These are phyloP conservation scores for Cardiospermum halicacabum DNA, from an alignment of 345 rosid genomes.

Conservation along the genomic window DNA sequence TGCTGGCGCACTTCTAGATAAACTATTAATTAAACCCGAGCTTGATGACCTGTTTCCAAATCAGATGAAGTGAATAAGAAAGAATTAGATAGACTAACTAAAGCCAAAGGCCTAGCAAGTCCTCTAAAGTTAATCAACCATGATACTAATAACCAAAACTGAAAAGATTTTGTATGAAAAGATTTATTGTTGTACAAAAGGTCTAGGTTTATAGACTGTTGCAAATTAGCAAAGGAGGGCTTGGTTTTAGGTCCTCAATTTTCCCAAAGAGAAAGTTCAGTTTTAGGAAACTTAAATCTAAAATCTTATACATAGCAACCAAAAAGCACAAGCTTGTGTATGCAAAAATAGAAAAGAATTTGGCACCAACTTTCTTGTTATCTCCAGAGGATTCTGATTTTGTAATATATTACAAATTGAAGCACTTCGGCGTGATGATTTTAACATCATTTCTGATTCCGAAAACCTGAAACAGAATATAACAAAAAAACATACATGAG, in stretches of 20 bases:
- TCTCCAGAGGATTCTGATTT: conserved; percentile 33
- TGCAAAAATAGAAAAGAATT: conserved; percentile 6
- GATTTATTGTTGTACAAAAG: background rate
- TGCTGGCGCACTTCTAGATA: conserved; percentile 30
- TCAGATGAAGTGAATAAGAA: conserved; percentile 5
- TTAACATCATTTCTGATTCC: conserved; percentile 15
- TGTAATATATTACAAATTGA: conserved; percentile 24
- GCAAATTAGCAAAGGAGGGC: background rate
- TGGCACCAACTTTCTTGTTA: conserved; percentile 45
- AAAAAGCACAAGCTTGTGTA: background rate
- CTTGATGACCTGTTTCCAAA: conserved; percentile 39
- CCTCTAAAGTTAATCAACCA: conserved; percentile 1
- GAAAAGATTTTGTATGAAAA: background rate
- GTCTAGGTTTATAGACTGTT: background rate
- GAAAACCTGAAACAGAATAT: conserved; percentile 28
- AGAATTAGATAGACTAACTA: background rate
- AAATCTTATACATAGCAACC: background rate
- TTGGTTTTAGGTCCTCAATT: background rate
- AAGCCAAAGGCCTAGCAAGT: background rate
- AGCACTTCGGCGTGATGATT: conserved; percentile 19
- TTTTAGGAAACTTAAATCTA: background rate
- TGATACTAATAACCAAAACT: background rate
- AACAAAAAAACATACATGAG: background rate
- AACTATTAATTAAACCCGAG: conserved; percentile 32
- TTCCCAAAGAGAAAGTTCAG: background rate